Base-by-base conservation (phyloP, 148 eudicot genomes). In the Camellia sinensis region DNA sequence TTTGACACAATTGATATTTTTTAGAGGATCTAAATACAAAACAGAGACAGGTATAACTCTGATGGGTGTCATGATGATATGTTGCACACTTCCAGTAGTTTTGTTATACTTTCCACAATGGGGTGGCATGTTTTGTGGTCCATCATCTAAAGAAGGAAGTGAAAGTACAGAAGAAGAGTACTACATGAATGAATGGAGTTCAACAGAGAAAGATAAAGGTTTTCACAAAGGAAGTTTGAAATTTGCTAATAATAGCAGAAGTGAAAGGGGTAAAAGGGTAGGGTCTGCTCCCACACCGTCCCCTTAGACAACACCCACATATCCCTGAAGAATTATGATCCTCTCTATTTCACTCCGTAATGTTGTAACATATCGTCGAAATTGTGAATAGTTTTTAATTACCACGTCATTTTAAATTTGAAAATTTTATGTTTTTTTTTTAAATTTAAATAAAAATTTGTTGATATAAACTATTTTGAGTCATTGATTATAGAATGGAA, bases 91-190 rank as follows among this genome's bases (percentile, higher is more conserved):
- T 14, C 86, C 89, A 1, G 78, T 93, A 45, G 15, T 50, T 43
- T 52, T 90, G 18, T 89, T 90, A 60, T 72, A 89, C 88, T 93
- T 93, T 78, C 91, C 91, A 29, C 94, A 90, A 76, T 95, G 98
- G 98, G 98, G 96, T 0, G 96, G 98, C 3, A 90, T 93, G 92
- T 89, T 95, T 61, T 86, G 80, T 13, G 96, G 96, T 19, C 92
- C 97, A 11, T 79, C 52, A 4, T 48, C 87, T 3, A n/a, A 79
- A 0, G 66, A 75, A 37, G 80, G 85, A 29, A 29, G 37, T 29
- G 37, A 29, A 48, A 9, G 44, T 6, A 82, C 94, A 0, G 98
- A 95, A 80, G 93, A 88, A 54, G 92, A 90, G 71, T 95, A 92
- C 81, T 93, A 95, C 82, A 60, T 88, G 76, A 53, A 79, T 2